Evolutionary conservation across 2,329 filamentous ascomycete species (phyloP).

Genomic region (Byssothecium circinans): DNA sequence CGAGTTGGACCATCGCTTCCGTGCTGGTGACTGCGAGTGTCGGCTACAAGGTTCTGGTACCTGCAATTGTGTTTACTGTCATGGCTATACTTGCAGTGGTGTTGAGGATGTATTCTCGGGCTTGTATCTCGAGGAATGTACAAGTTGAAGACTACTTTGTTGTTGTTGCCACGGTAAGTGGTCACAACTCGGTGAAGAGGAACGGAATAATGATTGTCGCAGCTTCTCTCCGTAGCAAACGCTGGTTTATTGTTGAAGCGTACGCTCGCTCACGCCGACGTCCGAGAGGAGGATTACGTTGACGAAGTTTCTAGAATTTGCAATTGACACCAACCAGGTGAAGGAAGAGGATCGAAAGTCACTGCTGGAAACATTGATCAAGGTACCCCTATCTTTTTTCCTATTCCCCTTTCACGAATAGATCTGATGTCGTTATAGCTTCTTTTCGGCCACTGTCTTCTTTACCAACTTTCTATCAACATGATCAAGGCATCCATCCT

Average conservation of each 20-base stretch:
- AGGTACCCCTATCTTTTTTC: constrained; percentile 11
- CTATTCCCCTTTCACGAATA: not conserved
- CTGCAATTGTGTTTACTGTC: constrained; percentile 26
- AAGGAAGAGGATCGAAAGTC: not conserved
- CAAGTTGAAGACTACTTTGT: constrained; percentile 34
- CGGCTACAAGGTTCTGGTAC: constrained; percentile 23
- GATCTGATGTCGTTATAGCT: constrained; percentile 22
- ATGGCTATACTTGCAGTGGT: constrained; percentile 27
- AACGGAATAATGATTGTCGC: not conserved
- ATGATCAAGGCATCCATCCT: constrained; percentile 37
- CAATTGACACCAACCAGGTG: constrained; percentile 2
- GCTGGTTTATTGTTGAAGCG: constrained; percentile 29
- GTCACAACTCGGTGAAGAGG: constrained; percentile 2
- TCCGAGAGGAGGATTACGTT: not conserved
- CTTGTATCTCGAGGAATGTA: constrained; percentile 14
- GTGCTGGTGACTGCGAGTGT: constrained; percentile 27
- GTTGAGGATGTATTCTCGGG: constrained; percentile 33
- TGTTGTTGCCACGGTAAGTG: constrained; percentile 25
- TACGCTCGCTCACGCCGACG: not conserved
- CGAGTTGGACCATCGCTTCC: constrained; percentile 29
- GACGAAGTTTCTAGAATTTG: constrained; percentile 10
- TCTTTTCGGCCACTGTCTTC: constrained; percentile 31
- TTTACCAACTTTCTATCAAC: constrained; percentile 38
- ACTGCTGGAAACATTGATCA: constrained; percentile 19
- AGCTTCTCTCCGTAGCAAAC: constrained; percentile 33